Conservation (phyloP, 352 stramenopile genomes). For the Elongisporangium prolatum region DNA sequence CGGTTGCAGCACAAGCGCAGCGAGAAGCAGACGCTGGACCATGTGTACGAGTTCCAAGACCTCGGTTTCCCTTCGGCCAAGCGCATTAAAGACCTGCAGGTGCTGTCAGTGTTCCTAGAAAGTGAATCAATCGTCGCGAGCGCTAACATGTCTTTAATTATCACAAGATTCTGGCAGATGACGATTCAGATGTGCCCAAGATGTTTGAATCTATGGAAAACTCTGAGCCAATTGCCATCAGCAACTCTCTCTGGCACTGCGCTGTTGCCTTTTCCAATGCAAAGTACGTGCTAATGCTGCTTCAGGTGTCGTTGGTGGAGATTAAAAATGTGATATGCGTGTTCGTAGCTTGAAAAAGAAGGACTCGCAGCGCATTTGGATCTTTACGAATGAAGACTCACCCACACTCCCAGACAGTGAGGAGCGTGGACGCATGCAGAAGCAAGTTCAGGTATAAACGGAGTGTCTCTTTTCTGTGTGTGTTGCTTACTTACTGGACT, state of each 20-base stretch:
- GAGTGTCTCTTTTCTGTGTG: background rate
- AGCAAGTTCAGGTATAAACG: slow-evolving; percentile 61
- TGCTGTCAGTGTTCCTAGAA: background rate
- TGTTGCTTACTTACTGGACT: slow-evolving; percentile 1
- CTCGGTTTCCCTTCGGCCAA: slow-evolving; percentile 67
- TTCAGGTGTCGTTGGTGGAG: background rate
- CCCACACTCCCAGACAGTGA: slow-evolving; percentile 41
- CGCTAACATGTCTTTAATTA: background rate
- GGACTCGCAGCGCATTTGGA: slow-evolving; percentile 80
- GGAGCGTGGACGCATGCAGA: slow-evolving; percentile 57
- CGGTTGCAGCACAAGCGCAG: slow-evolving; percentile 42
- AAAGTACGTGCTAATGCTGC: slow-evolving; percentile 33
- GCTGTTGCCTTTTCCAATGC: slow-evolving; percentile 75
- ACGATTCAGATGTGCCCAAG: slow-evolving; percentile 28
- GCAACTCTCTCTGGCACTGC: slow-evolving; percentile 81
- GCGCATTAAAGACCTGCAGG: slow-evolving; percentile 73
- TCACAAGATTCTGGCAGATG: slow-evolving; percentile 32
- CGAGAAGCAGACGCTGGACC: slow-evolving; percentile 52
- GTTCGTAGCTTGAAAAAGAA: slow-evolving; percentile 73
- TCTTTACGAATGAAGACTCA: slow-evolving; percentile 81
- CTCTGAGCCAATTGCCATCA: slow-evolving; percentile 57
- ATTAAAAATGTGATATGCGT: background rate
- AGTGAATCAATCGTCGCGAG: background rate
- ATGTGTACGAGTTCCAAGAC: slow-evolving; percentile 73
- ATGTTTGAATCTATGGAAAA: slow-evolving; percentile 59